Evolutionary conservation across 441 rosid species (phyloP).

Genomic region (Hura crepitans): DNA sequence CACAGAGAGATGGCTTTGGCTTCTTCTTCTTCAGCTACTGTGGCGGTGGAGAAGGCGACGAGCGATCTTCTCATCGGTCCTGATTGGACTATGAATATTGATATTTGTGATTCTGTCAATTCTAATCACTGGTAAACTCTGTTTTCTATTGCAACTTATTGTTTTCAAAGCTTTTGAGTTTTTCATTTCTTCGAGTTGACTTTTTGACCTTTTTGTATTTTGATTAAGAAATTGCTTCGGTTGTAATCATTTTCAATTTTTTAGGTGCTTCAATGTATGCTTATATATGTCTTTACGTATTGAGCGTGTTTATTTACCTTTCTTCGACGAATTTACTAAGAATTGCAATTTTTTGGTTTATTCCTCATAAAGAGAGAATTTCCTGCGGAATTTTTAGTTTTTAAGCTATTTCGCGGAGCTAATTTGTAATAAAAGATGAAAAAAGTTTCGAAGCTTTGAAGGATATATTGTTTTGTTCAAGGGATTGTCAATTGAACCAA

Average conservation of each 20-base stretch:
- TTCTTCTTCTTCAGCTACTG: conserved; percentile 68
- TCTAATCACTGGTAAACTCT: conserved; percentile 62
- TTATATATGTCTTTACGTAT: too few relatives aligned
- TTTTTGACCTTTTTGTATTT: not conserved
- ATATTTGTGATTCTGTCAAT: conserved; percentile 87
- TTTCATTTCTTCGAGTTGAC: too few relatives aligned
- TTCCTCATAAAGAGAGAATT: not conserved
- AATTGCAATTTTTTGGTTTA: not conserved
- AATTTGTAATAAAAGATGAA: not conserved
- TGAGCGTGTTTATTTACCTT: not conserved
- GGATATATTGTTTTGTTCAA: not conserved
- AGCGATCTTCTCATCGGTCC: conserved; percentile 87
- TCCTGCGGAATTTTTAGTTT: not conserved
- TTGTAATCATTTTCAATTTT: not conserved
- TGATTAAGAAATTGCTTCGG: not conserved
- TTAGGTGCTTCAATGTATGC: not conserved
- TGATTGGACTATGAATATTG: conserved; percentile 97
- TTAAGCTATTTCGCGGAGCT: not conserved
- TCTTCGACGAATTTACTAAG: not conserved
- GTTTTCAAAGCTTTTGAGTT: not conserved
- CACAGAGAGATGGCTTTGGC: conserved; percentile 20
- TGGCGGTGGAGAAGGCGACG: conserved; percentile 96
- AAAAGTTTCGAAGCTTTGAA: not conserved
- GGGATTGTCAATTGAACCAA: not conserved
- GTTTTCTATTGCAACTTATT: too few relatives aligned